Evolutionary conservation across 2,329 filamentous ascomycete genomes (phyloP), one percentile per base, ranked within the genome.

Genomic region (Fusarium sp.): DNA sequence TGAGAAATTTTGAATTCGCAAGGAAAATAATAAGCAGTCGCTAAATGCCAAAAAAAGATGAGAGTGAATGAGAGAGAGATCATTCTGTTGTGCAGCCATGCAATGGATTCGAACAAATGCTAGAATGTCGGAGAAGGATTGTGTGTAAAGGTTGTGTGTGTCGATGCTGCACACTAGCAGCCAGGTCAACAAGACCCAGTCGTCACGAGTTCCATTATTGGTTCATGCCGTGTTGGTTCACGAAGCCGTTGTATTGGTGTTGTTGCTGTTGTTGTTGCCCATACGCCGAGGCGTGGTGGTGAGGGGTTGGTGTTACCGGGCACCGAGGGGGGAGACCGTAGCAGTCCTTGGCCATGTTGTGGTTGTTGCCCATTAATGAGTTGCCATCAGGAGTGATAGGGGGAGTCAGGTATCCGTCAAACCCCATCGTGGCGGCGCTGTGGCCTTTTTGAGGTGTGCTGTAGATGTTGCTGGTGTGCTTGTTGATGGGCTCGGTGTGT

Each of bases 341-440:
- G 5, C 76, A 79, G 59, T 89, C 87, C 78, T 87, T 87, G 58
- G 82, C 80, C 77, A 83, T 81, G 56, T 84, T 81, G 57, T 83
- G 82, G 33, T 81, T 81, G 57, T 83, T 82, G 44, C 82, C 82
- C 42, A 82, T 84, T 62, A 91, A 91, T 75, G 85, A 86, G 60
- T 88, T 86, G 9, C 90, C 89, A 71, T 96, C 94, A 6, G 94
- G 94, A 0, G 94, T 96, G 80, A 96, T 96, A 2, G 94, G 94
- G 29, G 94, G 94, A 17, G 94, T 96, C 75, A 95, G 89, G 82
- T 95, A 95, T 66, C 94, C 94, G 74, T 94, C 89, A 40, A 91
- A 90, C 72, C 91, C 88, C 61, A 89, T 84, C n/a, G 85, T 83
- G 60, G 89, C 86, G 73, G 89, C 86, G 73, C 91, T 91, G 69